A percentile compares a stretch with the other conserved stretches of the same genome.
Conservation (phyloP, 2,329 filamentous ascomycete genomes). For the Exophiala xenobiotica region DNA sequence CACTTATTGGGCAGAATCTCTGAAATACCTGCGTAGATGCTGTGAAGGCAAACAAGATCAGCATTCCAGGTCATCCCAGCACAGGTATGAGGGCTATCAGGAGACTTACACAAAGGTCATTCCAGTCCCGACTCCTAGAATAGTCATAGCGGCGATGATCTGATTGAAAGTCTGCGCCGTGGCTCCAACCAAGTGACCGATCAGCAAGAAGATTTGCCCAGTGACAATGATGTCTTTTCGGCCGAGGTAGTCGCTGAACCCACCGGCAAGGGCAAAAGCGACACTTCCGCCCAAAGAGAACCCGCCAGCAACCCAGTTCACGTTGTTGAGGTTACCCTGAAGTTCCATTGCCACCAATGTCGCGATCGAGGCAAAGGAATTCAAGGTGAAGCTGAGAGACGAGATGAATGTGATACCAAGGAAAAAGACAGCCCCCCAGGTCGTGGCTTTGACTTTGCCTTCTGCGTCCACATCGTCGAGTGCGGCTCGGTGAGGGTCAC, state of each 20-base stretch:
- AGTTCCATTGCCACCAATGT: conserved; percentile 4
- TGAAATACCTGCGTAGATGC: conserved; percentile 3
- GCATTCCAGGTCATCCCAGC: neutral
- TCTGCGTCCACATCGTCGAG: conserved; percentile 2
- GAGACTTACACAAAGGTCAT: conserved; percentile 19
- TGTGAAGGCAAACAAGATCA: neutral
- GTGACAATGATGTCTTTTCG: conserved; percentile 2
- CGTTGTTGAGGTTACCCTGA: neutral
- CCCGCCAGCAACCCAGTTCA: conserved; percentile 5
- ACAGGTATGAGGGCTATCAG: neutral
- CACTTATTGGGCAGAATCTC: conserved; percentile 7
- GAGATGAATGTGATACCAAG: conserved; percentile 2
- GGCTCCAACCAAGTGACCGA: conserved; percentile 40
- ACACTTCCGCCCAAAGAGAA: conserved; percentile 6
- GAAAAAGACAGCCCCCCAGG: conserved; percentile 3
- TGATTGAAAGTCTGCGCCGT: conserved; percentile 38
- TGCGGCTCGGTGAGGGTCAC: conserved; percentile 2
- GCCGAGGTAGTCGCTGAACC: conserved; percentile 5
- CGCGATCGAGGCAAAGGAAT: neutral
- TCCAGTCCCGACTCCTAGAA: conserved; percentile 39
- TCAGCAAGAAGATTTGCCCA: conserved; percentile 33
- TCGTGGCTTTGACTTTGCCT: neutral
- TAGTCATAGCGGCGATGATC: conserved; percentile 40
- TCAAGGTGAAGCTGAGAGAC: conserved; percentile 5
- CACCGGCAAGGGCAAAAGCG: conserved; percentile 1